These are phyloP conservation scores for Ogataea degrootiae DNA, from an alignment of 805 yeast species.

Conservation along the genomic window DNA sequence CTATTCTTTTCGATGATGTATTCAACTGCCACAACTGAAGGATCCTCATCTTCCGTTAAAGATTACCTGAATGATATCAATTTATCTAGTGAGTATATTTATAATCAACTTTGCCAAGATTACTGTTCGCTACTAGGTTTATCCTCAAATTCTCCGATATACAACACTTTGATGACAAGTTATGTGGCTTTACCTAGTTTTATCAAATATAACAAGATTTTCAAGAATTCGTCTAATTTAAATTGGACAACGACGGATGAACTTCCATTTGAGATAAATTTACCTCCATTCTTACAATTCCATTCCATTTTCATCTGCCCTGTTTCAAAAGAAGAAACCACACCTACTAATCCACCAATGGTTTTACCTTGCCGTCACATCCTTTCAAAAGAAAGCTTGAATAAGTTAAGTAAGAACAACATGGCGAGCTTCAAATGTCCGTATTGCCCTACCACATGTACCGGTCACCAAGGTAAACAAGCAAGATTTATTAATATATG, in stretches of 20 bases:
- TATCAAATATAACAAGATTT: conserved; percentile 41
- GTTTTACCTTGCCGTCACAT: conserved; percentile 39
- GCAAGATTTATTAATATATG: conserved; percentile 38
- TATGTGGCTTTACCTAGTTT: conserved; percentile 49
- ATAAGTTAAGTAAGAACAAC: conserved; percentile 37
- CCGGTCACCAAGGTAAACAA: conserved; percentile 36
- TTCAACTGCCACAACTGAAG: conserved; percentile 6
- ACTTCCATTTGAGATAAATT: conserved; percentile 54
- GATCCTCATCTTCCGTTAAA: conserved; percentile 2
- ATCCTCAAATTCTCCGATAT: conserved; percentile 50
- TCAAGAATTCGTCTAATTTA: conserved; percentile 32
- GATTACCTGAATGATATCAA: conserved; percentile 4
- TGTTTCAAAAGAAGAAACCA: conserved; percentile 61
- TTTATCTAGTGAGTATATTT: conserved; percentile 13
- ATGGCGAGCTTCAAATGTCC: conserved; percentile 60
- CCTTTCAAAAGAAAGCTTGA: conserved; percentile 49
- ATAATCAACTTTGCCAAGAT: conserved; percentile 36
- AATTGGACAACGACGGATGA: conserved; percentile 58
- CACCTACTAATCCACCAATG: conserved; percentile 55
- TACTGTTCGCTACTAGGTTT: conserved; percentile 46
- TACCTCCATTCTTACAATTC: conserved; percentile 49
- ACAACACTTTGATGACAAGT: conserved; percentile 46
- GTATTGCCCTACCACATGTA: conserved; percentile 55
- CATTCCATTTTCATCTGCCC: conserved; percentile 73
- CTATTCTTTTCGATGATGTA: conserved; percentile 36